phyloP scores from a whole-genome alignment of 139 green algal species.

The Nannochloris sp. region DNA sequence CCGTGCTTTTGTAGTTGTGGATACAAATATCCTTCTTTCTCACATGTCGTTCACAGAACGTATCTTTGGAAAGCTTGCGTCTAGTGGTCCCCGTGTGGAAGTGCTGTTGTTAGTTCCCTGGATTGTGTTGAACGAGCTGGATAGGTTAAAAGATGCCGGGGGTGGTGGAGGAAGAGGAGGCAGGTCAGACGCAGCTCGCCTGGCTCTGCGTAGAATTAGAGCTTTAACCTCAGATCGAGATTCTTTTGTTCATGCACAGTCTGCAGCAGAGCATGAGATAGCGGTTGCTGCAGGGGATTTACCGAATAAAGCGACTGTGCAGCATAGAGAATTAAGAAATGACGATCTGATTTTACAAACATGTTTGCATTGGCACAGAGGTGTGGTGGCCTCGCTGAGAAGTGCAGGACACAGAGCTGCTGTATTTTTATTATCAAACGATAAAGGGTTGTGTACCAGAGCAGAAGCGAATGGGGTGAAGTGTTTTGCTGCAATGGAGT shows the following conservation, averaged over 20 bases:
- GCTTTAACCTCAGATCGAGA: slow-evolving; percentile 7
- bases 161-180: neutral
- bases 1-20: slow-evolving; percentile 28
- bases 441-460: slow-evolving; percentile 7
- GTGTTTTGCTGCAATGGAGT: neutral
- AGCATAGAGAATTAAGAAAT: slow-evolving; percentile 7
- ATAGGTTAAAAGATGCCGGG: slow-evolving; percentile 24
- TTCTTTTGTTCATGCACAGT: slow-evolving; percentile 14
- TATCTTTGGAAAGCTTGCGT: neutral
- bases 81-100: slow-evolving; percentile 15
- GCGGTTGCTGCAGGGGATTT: neutral
- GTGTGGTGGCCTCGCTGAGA: neutral
- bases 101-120: slow-evolving; percentile 35
- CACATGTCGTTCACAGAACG: slow-evolving; percentile 18
- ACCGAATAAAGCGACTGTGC: neutral
- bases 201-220: slow-evolving; percentile 14
- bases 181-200: neutral
- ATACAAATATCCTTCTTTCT: slow-evolving; percentile 38
- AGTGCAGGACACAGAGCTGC: neutral
- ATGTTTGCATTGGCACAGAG: neutral
- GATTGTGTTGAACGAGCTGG: slow-evolving; percentile 38
- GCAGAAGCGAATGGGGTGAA: slow-evolving; percentile 6
- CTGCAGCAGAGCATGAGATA: slow-evolving; percentile 8
- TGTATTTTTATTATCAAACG: slow-evolving; percentile 25
- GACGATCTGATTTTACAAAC: slow-evolving; percentile 33